A percentile compares a stretch with the other conserved stretches of the same genome.
These are phyloP conservation scores for Apophysomyces ossiformis DNA, from an alignment of 371 early-diverging fungal species.

Conservation along the genomic window DNA sequence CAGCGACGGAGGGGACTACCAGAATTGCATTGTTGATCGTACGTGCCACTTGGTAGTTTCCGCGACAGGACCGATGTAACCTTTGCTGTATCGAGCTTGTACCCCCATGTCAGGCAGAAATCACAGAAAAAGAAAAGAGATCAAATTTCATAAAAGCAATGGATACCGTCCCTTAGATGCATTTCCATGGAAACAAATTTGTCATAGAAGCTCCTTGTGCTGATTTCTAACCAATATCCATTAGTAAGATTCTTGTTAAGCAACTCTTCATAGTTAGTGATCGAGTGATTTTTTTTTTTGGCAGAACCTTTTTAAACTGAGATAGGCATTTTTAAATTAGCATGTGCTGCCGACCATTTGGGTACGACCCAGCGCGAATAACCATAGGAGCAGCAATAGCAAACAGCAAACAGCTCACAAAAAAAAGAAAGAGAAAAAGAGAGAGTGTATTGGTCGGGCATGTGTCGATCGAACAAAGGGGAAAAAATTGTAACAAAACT, in stretches of 20 bases:
- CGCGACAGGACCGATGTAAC: constrained; percentile 12
- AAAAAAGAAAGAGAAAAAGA: too few species aligned
- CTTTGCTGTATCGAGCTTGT: background rate
- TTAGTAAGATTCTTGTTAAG: background rate
- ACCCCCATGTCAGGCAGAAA: background rate
- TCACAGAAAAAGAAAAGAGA: background rate
- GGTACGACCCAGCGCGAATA: background rate
- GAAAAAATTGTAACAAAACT: constrained; percentile 8
- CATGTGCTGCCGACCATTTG: constrained; percentile 7
- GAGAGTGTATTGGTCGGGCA: constrained; percentile 1
- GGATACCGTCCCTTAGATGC: background rate
- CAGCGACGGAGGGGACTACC: background rate
- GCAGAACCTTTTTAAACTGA: constrained; percentile 6
- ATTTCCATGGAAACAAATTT: background rate
- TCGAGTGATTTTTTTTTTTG: constrained; percentile 5
- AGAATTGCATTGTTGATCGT: constrained; percentile 11
- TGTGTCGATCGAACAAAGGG: constrained; percentile 12
- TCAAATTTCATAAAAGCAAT: background rate
- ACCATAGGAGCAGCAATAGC: constrained; percentile 2
- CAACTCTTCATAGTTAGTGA: background rate
- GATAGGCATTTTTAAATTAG: constrained; percentile 2
- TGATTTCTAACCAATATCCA: too few species aligned
- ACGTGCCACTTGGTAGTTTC: background rate
- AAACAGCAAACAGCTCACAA: too few species aligned
- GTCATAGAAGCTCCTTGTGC: background rate